Base-by-base conservation (phyloP, 495 filamentous ascomycete species). In the Massariosphaeria phaeospora region DNA sequence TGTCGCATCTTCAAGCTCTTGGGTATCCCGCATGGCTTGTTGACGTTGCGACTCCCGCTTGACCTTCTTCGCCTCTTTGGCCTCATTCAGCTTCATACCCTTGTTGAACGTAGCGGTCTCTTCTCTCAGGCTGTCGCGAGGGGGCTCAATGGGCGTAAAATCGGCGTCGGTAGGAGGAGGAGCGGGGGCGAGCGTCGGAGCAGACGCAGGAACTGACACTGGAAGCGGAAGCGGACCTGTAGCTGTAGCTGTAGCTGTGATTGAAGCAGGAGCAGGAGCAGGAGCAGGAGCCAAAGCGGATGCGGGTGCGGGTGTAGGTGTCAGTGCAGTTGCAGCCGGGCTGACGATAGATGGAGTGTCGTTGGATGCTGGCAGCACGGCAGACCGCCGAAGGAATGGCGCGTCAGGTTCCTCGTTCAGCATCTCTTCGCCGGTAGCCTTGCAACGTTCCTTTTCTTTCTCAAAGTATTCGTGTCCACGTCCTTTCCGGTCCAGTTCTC, bases 71-170 rank as follows among this genome's bases (percentile, higher is more conserved):
- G 89, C 73, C 64, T 93, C 95, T 75, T 95, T 95, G 5, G 89
- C 88, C 64, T 95, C 87, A 66, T 95, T 95, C 41, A 95, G 67
- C 62, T 89, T 88, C 88, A 95, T 95, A 7, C 89, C 89, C 17
- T 86, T 79, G 66, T 95, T 95, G 65, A 82, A 87, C 20, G 89
- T 61, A 29, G 76, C 71, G 44, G 76, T 72, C 53, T 83, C 81
- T 21, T 79, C 73, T 12, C 65, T 55, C 1, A 46, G 1, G 7
- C 30, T 71, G 57, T 55, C 72, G 72, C 30, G 73, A 73, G n/a
- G 72, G 72, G 46, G 69, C 62, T 49, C 38, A 20, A 33, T 17
- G 25, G 33, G 46, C 17, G 46, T 26, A 18, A 18, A 24, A n/a
- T n/a, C n/a, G n/a, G n/a, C n/a, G n/a, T n/a, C n/a, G n/a, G n/a